Evolutionary conservation across 148 eudicot genomes (phyloP).

Genomic region (Spergularia bocconei): DNA sequence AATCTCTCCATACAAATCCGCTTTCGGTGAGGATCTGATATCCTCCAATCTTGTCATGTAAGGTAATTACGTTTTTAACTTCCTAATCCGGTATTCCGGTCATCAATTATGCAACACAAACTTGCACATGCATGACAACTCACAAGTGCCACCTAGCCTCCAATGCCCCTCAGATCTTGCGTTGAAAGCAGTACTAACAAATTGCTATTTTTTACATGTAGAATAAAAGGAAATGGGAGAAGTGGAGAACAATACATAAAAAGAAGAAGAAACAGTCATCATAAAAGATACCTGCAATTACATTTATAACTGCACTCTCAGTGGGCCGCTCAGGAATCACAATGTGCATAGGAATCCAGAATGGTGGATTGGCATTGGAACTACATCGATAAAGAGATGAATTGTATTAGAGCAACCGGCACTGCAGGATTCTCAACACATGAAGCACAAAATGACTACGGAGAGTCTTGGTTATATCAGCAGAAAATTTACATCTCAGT

Average conservation of each 20-base stretch:
- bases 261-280: background rate
- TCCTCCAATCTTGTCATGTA: background rate
- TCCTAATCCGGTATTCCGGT: background rate
- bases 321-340: constrained; percentile 98
- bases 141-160: background rate
- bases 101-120: background rate
- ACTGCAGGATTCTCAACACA: background rate
- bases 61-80: background rate
- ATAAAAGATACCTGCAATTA: constrained; percentile 79
- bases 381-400: constrained; percentile 47
- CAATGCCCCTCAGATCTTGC: background rate
- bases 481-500: no score
- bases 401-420: constrained; percentile 18
- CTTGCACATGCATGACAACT: background rate
- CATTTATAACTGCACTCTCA: constrained; percentile 89
- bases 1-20: background rate
- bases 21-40: background rate
- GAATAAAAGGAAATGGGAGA: background rate
- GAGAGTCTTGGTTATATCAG: no score
- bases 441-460: background rate
- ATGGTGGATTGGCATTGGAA: constrained; percentile 89
- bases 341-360: constrained; percentile 97
- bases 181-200: constrained; percentile 1
- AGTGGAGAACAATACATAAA: background rate
- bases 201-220: background rate